phyloP scores from a whole-genome alignment of 1,284 basidiomycete genomes.

The Sanghuangporus baumii region DNA sequence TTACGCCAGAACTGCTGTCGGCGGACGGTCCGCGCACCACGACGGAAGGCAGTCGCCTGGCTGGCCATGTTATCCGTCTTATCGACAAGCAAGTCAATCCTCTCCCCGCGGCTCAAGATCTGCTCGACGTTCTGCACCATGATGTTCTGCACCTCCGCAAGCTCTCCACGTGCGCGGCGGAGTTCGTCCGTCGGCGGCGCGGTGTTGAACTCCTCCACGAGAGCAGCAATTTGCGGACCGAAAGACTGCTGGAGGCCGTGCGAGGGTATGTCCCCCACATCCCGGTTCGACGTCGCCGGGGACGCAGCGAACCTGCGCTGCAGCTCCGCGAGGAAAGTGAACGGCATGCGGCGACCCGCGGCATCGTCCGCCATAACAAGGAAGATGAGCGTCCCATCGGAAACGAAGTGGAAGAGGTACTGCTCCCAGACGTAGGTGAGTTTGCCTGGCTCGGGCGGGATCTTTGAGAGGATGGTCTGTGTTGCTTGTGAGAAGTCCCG shows the following conservation, averaged over 20 bases:
- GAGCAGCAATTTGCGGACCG: constrained; percentile 55
- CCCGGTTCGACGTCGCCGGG: constrained; percentile 41
- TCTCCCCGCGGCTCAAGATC: constrained; percentile 89
- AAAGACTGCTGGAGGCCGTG: constrained; percentile 69
- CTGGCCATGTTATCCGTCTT: constrained; percentile 95
- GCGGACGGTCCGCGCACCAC: constrained; percentile 82
- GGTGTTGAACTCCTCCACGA: constrained; percentile 86
- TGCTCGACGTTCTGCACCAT: constrained; percentile 97
- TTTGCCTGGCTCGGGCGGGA: constrained; percentile 91
- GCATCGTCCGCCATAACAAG: constrained; percentile 93
- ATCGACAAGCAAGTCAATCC: constrained; percentile 94
- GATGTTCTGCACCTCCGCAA: constrained; percentile 93
- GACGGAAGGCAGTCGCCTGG: constrained; percentile 93
- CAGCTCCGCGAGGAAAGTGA: constrained; percentile 86
- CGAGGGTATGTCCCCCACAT: constrained; percentile 37
- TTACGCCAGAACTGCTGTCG: constrained; percentile 98
- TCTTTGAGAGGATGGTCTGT: constrained; percentile 90
- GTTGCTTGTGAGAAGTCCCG: constrained; percentile 89
- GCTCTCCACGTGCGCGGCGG: constrained; percentile 82
- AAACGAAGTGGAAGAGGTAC: constrained; percentile 94
- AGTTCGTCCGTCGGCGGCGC: constrained; percentile 91
- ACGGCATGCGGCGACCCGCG: constrained; percentile 87
- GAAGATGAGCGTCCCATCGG: constrained; percentile 80
- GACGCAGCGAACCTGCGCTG: constrained; percentile 74
- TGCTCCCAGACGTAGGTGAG: constrained; percentile 96